phyloP scores from a whole-genome alignment of 2,329 filamentous ascomycete genomes.

The Stemphylium lycopersici region DNA sequence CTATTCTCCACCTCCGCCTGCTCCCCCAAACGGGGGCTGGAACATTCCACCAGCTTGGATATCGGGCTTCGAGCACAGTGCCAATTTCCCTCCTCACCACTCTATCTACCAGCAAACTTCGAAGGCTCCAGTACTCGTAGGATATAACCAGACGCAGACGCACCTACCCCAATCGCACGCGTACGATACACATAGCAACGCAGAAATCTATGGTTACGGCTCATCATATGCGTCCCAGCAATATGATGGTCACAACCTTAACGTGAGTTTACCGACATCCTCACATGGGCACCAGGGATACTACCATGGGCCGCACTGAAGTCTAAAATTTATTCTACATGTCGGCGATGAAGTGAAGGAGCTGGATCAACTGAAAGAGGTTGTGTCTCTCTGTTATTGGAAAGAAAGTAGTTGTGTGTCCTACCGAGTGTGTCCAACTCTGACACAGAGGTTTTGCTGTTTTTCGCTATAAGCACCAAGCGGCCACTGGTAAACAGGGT shows the following conservation, averaged over 20 bases:
- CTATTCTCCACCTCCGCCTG: slow-evolving; percentile 22
- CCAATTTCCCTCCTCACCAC: slow-evolving; percentile 10
- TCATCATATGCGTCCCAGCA: slow-evolving; percentile 13
- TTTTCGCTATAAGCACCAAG: too few relatives aligned
- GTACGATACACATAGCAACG: not conserved
- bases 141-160: slow-evolving; percentile 20
- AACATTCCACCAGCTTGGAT: slow-evolving; percentile 28
- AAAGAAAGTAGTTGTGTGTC: slow-evolving; percentile 5
- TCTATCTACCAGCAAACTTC: slow-evolving; percentile 21
- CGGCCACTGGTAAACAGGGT: too few relatives aligned
- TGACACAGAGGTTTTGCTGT: not conserved
- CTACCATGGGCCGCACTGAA: slow-evolving; percentile 16
- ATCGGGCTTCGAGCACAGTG: slow-evolving; percentile 15
- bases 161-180: slow-evolving; percentile 18
- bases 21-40: slow-evolving; percentile 25
- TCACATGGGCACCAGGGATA: slow-evolving; percentile 14
- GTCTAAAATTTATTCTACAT: slow-evolving; percentile 9
- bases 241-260: slow-evolving; percentile 4
- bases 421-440: slow-evolving; percentile 4
- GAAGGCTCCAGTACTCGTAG: slow-evolving; percentile 11
- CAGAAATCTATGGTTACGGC: slow-evolving; percentile 21
- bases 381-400: slow-evolving; percentile 11
- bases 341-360: not conserved
- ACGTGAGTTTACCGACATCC: slow-evolving; percentile 26
- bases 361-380: slow-evolving; percentile 11